Evolutionary conservation across 257 asterid species (phyloP), one percentile per base, ranked within the genome.

Genomic region (Solanum rostratum): DNA sequence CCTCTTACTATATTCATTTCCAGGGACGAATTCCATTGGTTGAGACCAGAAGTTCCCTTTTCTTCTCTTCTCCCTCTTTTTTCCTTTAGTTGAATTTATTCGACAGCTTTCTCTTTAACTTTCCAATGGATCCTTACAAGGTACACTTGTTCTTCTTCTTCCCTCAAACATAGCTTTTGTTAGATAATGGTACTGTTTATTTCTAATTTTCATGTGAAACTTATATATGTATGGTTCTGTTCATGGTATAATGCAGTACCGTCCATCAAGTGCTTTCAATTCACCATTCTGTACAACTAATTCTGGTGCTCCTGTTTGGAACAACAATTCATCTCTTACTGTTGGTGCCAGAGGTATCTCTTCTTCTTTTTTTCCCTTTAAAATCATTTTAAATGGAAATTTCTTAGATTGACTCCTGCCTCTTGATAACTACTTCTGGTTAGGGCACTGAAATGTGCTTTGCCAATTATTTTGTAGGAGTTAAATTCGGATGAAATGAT

Each of bases 251-350:
- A 84, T 63, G n/a, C 86, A 88, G 91, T 82, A 54, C 69, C 91
- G 91, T n/a, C 91, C 89, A 15, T 88, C 91, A 50, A 88, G 91
- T 76, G 79, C 91, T 59, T 82, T 16, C 90, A 88, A 88, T 86
- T 86, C 89, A 57, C 85, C 90, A 20, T 86, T 88, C 88, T 86
- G 86, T 65, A 86, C 91, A 33, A 86, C 89, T 1, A 88, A 86
- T 79, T 86, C 91, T 46, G 89, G 91, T 24, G 89, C 89, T 59
- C 89, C 91, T 82, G 91, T 88, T 27, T 88, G 80, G 83, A 88
- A 86, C 88, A 88, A 88, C 87, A 86, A 88, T 43, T 86, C 89
- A 49, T 88, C 91, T 80, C 88, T 88, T 12, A 88, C 91, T 7
- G 91, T 86, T 84, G 91, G 91, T 4, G 80, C 91, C 10, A 84